phyloP scores from a whole-genome alignment of 805 yeast genomes.

The Yamadazyma takamatsuzukensis region DNA sequence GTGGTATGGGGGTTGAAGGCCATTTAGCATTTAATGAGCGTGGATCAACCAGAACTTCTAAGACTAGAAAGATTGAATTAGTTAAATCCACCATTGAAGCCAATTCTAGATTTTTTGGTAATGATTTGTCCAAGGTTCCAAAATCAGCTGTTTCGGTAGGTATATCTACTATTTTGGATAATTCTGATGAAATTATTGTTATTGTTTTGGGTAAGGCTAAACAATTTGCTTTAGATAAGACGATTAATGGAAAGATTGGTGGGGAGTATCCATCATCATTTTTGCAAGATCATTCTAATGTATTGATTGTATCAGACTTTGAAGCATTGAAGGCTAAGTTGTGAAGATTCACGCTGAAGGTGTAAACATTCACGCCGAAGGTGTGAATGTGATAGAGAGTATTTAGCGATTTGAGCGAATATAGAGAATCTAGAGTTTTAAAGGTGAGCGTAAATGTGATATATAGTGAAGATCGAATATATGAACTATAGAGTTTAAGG shows the following conservation, averaged over 20 bases:
- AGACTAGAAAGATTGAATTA: constrained; percentile 44
- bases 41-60: constrained; percentile 45
- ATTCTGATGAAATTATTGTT: constrained; percentile 49
- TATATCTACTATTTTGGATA: constrained; percentile 53
- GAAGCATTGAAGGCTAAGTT: constrained; percentile 39
- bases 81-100: constrained; percentile 51
- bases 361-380: no score
- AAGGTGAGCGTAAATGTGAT: no score
- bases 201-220: constrained; percentile 50
- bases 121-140: constrained; percentile 47
- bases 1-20: constrained; percentile 61
- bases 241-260: constrained; percentile 39
- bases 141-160: constrained; percentile 52
- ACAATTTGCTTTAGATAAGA: constrained; percentile 43
- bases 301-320: constrained; percentile 44
- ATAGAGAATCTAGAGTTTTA: no score
- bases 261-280: constrained; percentile 47
- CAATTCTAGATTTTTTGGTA: constrained; percentile 49
- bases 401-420: no score
- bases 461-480: no score
- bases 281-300: constrained; percentile 45
- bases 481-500: no score
- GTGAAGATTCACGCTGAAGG: no score
- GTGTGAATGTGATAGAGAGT: no score
- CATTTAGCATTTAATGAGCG: constrained; percentile 60